Base-by-base conservation (phyloP, 2,329 filamentous ascomycete genomes). In the Paecilomyces formosus region DNA sequence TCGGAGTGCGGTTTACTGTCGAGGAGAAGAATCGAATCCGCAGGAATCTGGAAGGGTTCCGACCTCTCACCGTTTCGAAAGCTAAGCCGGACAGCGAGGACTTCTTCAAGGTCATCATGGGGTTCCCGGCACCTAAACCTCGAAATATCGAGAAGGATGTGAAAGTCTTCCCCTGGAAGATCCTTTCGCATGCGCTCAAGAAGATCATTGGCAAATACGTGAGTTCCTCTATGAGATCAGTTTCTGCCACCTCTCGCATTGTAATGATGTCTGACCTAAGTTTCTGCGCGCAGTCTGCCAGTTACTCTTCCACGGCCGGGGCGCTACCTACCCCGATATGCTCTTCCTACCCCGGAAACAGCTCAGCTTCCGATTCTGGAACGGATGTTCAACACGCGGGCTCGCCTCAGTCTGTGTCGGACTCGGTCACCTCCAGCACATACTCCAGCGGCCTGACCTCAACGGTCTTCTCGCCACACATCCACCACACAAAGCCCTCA, bases 31-130 rank as follows among this genome's bases (percentile, higher is more conserved):
- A 99, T 74, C 87, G 94, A 56, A 97, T 99, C 67, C 88, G 94
- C 30, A 87, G 94, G 62, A 99, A 99, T 69, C 81, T 99, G 33
- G 94, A 99, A 73, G 92, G 92, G 0, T 97, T 96, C 79, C 87
- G 90, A 35, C 94, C 94, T 0, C 77, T 91, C 63, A 99, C 94
- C 0, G 92, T 99, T 18, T 96, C 92, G 65, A 99, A 99, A 76
- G 86, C 87, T 59, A 96, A 96, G 76, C 71, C 86, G 1, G 93
- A 97, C 60, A 96, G 90, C 71, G 93, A 97, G 73, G 91, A 95
- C 57, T 97, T 97, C 75, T 97, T 97, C 85, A 97, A 97, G 78
- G 83, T 97, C 67, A 97, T 99, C 76, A 99, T 99, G 94, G 90
- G 86, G 1, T 97, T 97, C 70, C 91, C 92, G 12, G 90, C 88